These are phyloP conservation scores for Tuber umbilicatum DNA, from an alignment of 495 filamentous ascomycete species.

Conservation along the genomic window DNA sequence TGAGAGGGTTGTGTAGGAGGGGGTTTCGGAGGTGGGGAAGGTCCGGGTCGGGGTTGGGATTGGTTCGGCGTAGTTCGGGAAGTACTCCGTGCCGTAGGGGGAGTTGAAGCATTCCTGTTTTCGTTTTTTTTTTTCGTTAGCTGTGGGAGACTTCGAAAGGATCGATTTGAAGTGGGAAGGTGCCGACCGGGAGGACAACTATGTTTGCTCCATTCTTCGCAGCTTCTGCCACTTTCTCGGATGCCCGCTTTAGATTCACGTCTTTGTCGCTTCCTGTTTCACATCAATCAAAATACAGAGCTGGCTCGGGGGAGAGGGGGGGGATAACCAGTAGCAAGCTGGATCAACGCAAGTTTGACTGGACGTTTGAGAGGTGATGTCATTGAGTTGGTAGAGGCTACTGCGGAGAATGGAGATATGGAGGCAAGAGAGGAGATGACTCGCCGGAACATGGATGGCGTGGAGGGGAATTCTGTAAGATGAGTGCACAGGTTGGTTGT, in stretches of 20 bases:
- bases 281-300: neutral
- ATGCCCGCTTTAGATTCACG: conserved; percentile 73
- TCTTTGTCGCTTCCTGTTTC: conserved; percentile 69
- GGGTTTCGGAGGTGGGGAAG: conserved; percentile 52
- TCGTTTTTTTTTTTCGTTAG: conserved; percentile 46
- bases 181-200: conserved; percentile 54
- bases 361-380: conserved; percentile 60
- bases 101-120: conserved; percentile 85
- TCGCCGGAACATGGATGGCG: conserved; percentile 28
- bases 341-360: conserved; percentile 73
- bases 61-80: conserved; percentile 84
- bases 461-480: neutral
- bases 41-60: conserved; percentile 53
- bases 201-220: conserved; percentile 65
- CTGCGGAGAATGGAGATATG: conserved; percentile 8
- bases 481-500: neutral
- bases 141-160: neutral
- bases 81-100: conserved; percentile 86
- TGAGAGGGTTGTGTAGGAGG: conserved; percentile 78
- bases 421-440: conserved; percentile 16
- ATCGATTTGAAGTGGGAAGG: neutral
- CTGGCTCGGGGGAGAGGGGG: neutral
- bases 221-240: conserved; percentile 75
- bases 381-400: conserved; percentile 42
- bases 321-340: conserved; percentile 61